Evolutionary conservation across 2,329 filamentous ascomycete genomes (phyloP).

Genomic region (Setomelanomma holmii): DNA sequence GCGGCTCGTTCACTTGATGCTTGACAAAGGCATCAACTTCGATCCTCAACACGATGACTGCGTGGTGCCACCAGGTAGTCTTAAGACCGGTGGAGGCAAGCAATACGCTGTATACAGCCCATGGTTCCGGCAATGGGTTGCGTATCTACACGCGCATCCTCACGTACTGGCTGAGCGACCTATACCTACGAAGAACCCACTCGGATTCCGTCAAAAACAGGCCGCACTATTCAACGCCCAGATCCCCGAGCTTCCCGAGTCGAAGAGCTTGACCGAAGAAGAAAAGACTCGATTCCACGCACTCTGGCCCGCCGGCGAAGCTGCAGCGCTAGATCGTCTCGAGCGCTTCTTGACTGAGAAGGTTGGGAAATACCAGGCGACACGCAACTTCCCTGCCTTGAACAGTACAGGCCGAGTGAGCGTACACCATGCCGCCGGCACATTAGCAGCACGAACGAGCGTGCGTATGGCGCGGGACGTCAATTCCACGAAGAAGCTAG

Average conservation of each 20-base stretch:
- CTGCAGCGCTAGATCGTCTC: constrained; percentile 52
- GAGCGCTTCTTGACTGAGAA: constrained; percentile 56
- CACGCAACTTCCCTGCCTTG: constrained; percentile 52
- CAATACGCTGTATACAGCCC: constrained; percentile 87
- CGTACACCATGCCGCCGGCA: constrained; percentile 54
- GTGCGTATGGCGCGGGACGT: constrained; percentile 60
- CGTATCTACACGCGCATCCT: constrained; percentile 72
- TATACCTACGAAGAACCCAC: constrained; percentile 64
- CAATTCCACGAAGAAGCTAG: constrained; percentile 60
- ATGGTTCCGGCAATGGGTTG: constrained; percentile 80
- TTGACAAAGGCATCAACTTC: constrained; percentile 71
- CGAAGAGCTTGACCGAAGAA: constrained; percentile 62
- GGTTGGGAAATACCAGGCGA: constrained; percentile 47
- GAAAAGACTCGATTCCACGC: constrained; percentile 49
- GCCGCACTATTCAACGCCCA: constrained; percentile 41
- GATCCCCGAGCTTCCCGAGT: constrained; percentile 60
- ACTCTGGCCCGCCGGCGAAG: constrained; percentile 56
- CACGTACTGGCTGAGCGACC: constrained; percentile 70
- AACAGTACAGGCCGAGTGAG: constrained; percentile 53
- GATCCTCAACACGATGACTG: constrained; percentile 82
- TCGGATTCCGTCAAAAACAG: constrained; percentile 57
- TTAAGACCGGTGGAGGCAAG: constrained; percentile 72
- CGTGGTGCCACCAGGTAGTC: constrained; percentile 75
- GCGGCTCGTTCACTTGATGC: constrained; percentile 65
- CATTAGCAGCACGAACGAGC: constrained; percentile 55